Conservation (phyloP, 805 yeast genomes). For the Pichia thaimueangensis region DNA sequence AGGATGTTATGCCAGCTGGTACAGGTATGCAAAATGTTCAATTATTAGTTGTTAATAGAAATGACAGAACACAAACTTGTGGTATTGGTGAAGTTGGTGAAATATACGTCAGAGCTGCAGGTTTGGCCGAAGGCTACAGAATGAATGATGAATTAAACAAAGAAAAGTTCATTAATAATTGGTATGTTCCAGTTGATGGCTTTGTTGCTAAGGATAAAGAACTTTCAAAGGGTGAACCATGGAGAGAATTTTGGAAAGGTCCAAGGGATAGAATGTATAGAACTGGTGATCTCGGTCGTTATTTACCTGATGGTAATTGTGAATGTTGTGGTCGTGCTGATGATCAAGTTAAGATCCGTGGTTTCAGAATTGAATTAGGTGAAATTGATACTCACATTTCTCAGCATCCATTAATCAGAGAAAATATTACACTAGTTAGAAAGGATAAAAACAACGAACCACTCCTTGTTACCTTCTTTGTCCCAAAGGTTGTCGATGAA, state of each 20-base stretch:
- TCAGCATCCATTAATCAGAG: conserved; percentile 87
- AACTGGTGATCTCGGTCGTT: conserved; percentile 96
- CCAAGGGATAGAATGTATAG: conserved; percentile 94
- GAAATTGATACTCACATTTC: conserved; percentile 97
- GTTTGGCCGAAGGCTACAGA: conserved; percentile 93
- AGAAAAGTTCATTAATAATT: conserved; percentile 81
- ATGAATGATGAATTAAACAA: conserved; percentile 83
- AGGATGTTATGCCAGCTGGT: conserved; percentile 98
- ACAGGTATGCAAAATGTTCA: conserved; percentile 96
- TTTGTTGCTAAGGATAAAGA: conserved; percentile 56
- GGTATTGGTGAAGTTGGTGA: conserved; percentile 99
- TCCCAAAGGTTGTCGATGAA: conserved; percentile 55
- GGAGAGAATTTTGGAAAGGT: conserved; percentile 84
- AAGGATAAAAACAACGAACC: conserved; percentile 93
- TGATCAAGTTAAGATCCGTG: conserved; percentile 97
- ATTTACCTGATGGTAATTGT: conserved; percentile 93
- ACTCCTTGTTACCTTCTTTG: conserved; percentile 82
- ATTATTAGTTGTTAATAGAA: conserved; percentile 84
- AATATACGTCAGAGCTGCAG: conserved; percentile 96
- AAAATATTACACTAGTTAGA: conserved; percentile 85
- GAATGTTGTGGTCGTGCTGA: conserved; percentile 99
- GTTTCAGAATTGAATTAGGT: conserved; percentile 96
- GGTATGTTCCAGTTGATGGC: conserved; percentile 70
- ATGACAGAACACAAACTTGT: conserved; percentile 83
- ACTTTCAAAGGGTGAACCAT: conserved; percentile 41